Evolutionary conservation across 257 asterid genomes (phyloP), one percentile per base, ranked within the genome.

Genomic region (Linderniella brevidens): DNA sequence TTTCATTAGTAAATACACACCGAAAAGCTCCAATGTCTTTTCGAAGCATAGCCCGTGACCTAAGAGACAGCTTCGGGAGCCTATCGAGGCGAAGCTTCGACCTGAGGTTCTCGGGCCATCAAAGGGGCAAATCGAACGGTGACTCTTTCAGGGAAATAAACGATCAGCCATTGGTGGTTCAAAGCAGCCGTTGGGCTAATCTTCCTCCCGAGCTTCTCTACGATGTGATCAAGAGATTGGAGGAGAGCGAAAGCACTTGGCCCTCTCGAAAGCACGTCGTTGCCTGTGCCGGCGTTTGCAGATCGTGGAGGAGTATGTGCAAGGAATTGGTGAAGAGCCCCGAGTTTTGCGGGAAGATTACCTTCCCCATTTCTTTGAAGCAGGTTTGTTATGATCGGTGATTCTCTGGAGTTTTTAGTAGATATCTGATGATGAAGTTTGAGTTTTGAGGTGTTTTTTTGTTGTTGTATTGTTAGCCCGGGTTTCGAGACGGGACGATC

Each of bases 211-310:
- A 86, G 68, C 74, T 86, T 41, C 93, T 86, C 19, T 76, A 57
- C 17, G 96, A 86, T 60, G 93, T 86, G 29, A 80, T 86, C 53
- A 72, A 65, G 54, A 68, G 96, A 70, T 61, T 86, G 78, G 94
- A 86, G 60, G 96, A 82, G 82, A 82, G 93, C 35, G 96, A 86
- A 71, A 70, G 76, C 68, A 65, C 92, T 1, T 86, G 96, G 96
- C 96, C 96, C 1, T 68, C 90, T 37, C 81, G 96, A 12, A 82
- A 75, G 64, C 68, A 86, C 35, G 94, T 86, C 5, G 96, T 86
- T 42, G 86, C 96, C 0, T 86, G 93, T 25, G 82, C 93, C 49
- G 82, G 84, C 9, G 96, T 86, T 59, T 86, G 96, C 73, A 66
- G 80, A 50, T 72, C 96, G n/a, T 86, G 96, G 96, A 73, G 94